A percentile compares a stretch with the other conserved stretches of the same genome.
phyloP scores from a whole-genome alignment of 2,329 filamentous ascomycete species.

The Neonectria sp. region DNA sequence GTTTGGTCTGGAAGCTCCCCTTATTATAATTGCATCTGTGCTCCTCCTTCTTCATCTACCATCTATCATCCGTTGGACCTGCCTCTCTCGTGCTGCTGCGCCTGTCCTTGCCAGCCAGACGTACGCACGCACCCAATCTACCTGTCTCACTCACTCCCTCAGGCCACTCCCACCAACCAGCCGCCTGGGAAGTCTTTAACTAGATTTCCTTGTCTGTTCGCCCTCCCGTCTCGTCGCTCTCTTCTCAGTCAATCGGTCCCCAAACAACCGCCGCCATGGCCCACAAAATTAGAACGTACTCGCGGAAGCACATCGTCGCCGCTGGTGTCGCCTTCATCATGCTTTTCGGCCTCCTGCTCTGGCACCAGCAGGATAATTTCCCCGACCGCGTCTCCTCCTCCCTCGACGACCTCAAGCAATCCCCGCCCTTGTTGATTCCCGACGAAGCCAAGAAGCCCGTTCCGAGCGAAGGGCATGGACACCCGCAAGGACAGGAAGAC shows the following conservation, averaged over 20 bases:
- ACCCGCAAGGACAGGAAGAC: not conserved
- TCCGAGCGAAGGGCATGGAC: not conserved
- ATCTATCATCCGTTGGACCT: not conserved
- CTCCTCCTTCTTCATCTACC: not conserved
- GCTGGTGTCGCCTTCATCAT: constrained; percentile 17
- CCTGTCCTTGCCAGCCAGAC: not conserved
- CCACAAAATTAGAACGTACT: constrained; percentile 9
- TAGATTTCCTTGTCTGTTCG: not conserved
- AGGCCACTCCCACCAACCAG: not conserved
- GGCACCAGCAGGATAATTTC: constrained; percentile 24
- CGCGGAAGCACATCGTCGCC: constrained; percentile 16
- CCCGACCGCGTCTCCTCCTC: constrained; percentile 10
- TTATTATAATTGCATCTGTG: not conserved
- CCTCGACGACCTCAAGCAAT: not conserved
- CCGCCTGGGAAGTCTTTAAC: not conserved
- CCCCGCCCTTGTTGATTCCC: not conserved
- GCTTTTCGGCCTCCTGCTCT: constrained; percentile 19
- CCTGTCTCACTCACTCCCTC: not conserved
- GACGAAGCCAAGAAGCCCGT: constrained; percentile 1
- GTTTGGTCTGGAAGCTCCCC: not conserved
- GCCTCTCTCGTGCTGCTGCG: not conserved
- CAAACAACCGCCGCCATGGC: constrained; percentile 8
- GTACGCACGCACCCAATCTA: not conserved
- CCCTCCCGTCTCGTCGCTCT: not conserved
- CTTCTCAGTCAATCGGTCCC: constrained; percentile 6